Conservation (phyloP, 768 basidiomycete species). For the Kwoniella europaea region DNA sequence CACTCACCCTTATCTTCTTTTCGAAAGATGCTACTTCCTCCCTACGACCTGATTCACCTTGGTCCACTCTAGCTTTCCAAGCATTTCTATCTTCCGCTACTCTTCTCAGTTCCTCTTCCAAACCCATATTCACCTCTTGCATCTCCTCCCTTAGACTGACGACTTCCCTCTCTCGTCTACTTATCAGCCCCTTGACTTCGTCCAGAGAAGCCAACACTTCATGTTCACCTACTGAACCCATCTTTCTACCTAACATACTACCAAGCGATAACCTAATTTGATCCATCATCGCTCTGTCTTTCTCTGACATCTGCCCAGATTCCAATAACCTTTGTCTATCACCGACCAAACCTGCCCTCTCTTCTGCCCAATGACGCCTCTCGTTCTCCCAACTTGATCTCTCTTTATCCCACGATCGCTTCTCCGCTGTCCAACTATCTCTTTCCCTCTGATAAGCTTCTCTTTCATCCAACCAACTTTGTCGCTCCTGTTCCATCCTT, state of each 20-base stretch:
- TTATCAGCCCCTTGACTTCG: constrained; percentile 39
- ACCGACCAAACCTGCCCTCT: constrained; percentile 27
- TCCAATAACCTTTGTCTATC: constrained; percentile 31
- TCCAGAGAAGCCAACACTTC: constrained; percentile 44
- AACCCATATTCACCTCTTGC: constrained; percentile 55
- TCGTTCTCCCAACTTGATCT: constrained; percentile 25
- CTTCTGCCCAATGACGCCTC: constrained; percentile 25
- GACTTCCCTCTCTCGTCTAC: constrained; percentile 49
- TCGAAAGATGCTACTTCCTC: constrained; percentile 31
- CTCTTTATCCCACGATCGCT: constrained; percentile 30
- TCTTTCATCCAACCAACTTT: constrained; percentile 15
- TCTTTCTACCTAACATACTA: constrained; percentile 32
- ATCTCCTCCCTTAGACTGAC: constrained; percentile 50
- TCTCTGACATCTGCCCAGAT: constrained; percentile 29
- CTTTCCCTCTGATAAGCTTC: constrained; percentile 35
- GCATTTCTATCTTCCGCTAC: constrained; percentile 51
- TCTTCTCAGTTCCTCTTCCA: constrained; percentile 54
- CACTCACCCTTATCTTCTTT: constrained; percentile 42
- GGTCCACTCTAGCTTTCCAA: constrained; percentile 44
- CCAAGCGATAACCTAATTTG: constrained; percentile 34
- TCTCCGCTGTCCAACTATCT: constrained; percentile 33
- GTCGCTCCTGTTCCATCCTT: constrained; percentile 11
- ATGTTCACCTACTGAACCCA: constrained; percentile 24
- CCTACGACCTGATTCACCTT: constrained; percentile 25
- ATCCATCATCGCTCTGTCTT: constrained; percentile 40